Evolutionary conservation across 2,329 filamentous ascomycete genomes (phyloP).

Genomic region (Trichoderma sp.): DNA sequence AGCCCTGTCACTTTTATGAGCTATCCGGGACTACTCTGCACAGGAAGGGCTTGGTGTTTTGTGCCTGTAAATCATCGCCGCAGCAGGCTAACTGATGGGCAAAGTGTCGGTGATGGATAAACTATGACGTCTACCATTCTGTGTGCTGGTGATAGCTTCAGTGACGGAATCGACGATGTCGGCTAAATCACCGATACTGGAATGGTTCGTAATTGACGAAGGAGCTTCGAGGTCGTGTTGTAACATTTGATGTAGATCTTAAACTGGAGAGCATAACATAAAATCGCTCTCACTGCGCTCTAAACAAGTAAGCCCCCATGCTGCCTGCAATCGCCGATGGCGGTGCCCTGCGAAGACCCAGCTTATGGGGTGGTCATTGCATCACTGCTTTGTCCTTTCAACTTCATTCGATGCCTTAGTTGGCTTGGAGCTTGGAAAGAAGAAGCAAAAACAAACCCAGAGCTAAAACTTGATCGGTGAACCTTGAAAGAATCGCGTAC

Average conservation of each 20-base stretch:
- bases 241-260: constrained; percentile 2
- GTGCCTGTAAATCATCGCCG: constrained; percentile 5
- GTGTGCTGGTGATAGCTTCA: neutral
- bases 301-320: neutral
- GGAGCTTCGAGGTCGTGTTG: neutral
- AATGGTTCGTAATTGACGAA: constrained; percentile 5
- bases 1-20: neutral
- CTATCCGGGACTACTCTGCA: neutral
- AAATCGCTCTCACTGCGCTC: neutral
- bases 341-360: neutral
- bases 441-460: neutral
- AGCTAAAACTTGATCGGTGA: neutral
- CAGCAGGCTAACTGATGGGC: neutral
- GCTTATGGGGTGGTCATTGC: neutral
- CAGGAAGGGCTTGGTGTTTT: neutral
- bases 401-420: neutral
- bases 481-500: neutral
- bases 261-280: neutral
- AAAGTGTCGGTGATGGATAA: neutral
- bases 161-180: constrained; percentile 18
- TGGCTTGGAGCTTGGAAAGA: neutral
- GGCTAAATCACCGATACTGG: neutral
- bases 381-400: neutral
- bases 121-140: constrained; percentile 6
- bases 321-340: neutral